Conservation (phyloP, 1,284 basidiomycete genomes). For the Fomitiporia mediterranea region DNA sequence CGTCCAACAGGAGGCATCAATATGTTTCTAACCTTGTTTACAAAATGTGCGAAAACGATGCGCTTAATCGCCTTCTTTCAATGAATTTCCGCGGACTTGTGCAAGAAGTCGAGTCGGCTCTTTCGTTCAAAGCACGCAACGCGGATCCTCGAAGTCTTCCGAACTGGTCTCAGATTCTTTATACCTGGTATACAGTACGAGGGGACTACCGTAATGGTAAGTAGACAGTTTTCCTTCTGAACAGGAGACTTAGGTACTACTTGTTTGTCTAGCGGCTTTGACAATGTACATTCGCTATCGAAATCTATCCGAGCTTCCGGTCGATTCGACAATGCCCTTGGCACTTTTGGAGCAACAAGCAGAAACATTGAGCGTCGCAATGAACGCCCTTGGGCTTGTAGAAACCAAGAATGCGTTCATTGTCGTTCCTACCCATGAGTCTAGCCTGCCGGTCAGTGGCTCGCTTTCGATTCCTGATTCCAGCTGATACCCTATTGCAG, state of each 20-base stretch:
- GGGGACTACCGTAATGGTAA: constrained; percentile 87
- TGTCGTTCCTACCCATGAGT: constrained; percentile 45
- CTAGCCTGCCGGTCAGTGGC: constrained; percentile 41
- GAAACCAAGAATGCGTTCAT: constrained; percentile 86
- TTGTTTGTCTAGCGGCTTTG: constrained; percentile 61
- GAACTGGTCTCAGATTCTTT: constrained; percentile 90
- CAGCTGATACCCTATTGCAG: constrained; percentile 26
- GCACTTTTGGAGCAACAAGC: constrained; percentile 72
- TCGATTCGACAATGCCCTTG: constrained; percentile 47
- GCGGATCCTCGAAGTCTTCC: constrained; percentile 84
- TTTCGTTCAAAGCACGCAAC: constrained; percentile 94
- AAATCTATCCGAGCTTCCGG: constrained; percentile 62
- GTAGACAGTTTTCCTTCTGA: constrained; percentile 27
- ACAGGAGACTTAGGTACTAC: constrained; percentile 11
- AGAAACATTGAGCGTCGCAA: constrained; percentile 79
- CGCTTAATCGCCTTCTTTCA: constrained; percentile 73
- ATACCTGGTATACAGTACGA: constrained; percentile 86
- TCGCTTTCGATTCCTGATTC: constrained; percentile 24
- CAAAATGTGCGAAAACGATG: constrained; percentile 89
- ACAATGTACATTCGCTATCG: constrained; percentile 94
- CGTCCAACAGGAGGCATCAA: constrained; percentile 63
- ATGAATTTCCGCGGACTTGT: constrained; percentile 86
- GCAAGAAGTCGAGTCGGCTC: constrained; percentile 83
- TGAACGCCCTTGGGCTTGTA: constrained; percentile 85
- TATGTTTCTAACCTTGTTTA: constrained; percentile 79